A percentile compares a stretch with the other conserved stretches of the same genome.
Conservation (phyloP, 2,329 filamentous ascomycete species). For the Fusarium camptoceras region DNA sequence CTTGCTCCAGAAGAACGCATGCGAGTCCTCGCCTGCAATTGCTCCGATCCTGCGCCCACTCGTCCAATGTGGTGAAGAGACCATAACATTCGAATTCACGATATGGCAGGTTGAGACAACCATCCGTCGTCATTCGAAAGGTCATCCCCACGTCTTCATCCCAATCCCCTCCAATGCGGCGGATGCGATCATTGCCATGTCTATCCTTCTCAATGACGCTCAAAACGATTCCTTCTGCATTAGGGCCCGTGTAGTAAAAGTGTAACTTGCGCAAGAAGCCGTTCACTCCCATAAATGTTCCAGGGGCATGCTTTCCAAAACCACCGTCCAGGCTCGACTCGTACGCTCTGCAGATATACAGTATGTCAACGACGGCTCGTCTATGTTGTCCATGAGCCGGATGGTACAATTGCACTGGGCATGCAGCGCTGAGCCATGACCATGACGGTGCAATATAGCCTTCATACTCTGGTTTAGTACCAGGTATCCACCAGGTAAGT, state of each 20-base stretch:
- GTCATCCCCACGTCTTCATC: background rate
- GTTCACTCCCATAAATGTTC: background rate
- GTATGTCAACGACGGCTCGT: background rate
- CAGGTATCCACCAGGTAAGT: background rate
- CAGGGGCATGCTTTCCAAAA: background rate
- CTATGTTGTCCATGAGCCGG: background rate
- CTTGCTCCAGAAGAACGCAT: background rate
- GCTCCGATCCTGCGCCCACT: background rate
- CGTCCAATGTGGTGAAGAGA: background rate
- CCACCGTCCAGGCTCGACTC: fast-evolving
- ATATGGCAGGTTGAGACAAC: background rate
- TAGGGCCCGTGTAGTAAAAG: background rate
- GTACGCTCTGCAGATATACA: background rate
- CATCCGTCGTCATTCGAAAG: background rate
- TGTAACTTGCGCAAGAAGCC: background rate
- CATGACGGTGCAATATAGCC: background rate
- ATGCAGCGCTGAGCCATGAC: background rate
- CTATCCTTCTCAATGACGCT: background rate
- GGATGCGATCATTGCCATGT: background rate
- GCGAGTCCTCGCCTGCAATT: background rate
- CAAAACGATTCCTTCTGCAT: background rate
- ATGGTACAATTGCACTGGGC: background rate
- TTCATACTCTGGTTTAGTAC: background rate
- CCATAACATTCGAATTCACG: background rate
- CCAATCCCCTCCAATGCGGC: background rate